Evolutionary conservation across 257 asterid species (phyloP).

Genomic region (Solanum tacnaense): DNA sequence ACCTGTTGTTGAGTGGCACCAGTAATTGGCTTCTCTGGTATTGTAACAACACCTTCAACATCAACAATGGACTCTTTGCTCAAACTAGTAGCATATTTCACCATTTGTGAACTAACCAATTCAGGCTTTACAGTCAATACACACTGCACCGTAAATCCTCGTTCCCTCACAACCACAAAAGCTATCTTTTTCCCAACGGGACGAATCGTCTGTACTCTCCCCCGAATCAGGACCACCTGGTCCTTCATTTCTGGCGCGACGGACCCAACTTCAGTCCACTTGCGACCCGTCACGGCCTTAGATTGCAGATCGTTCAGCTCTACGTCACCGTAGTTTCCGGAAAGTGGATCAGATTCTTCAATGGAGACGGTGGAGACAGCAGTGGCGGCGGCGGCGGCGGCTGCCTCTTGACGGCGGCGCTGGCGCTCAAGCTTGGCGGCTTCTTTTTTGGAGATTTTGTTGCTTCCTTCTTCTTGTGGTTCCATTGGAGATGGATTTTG

Average conservation of each 20-base stretch:
- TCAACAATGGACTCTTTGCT: constrained; percentile 70
- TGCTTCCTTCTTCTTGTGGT: not conserved
- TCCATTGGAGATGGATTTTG: not conserved
- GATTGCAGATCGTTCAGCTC: constrained; percentile 58
- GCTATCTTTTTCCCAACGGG: constrained; percentile 71
- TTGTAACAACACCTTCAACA: constrained; percentile 59
- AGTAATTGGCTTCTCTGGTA: constrained; percentile 46
- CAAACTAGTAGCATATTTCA: constrained; percentile 55
- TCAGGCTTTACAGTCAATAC: constrained; percentile 51
- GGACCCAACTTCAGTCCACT: constrained; percentile 56
- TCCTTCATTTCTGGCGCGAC: constrained; percentile 39
- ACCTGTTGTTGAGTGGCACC: constrained; percentile 96
- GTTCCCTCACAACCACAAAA: constrained; percentile 63
- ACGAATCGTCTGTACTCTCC: constrained; percentile 66
- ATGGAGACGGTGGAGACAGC: constrained; percentile 23
- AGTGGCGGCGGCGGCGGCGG: constrained; percentile 37
- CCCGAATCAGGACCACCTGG: constrained; percentile 43
- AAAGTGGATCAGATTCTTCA: constrained; percentile 33
- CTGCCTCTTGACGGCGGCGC: constrained; percentile 58
- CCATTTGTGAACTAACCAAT: constrained; percentile 68
- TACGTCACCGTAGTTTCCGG: constrained; percentile 63
- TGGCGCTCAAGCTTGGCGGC: constrained; percentile 60
- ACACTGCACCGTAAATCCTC: constrained; percentile 79
- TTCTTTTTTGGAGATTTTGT: constrained; percentile 62
- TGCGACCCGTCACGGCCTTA: constrained; percentile 48